Percentiles rank a stretch among this genome's conserved stretches.
Evolutionary conservation across 345 rosid species (phyloP).

Genomic region (Abelmoschus esculentus): DNA sequence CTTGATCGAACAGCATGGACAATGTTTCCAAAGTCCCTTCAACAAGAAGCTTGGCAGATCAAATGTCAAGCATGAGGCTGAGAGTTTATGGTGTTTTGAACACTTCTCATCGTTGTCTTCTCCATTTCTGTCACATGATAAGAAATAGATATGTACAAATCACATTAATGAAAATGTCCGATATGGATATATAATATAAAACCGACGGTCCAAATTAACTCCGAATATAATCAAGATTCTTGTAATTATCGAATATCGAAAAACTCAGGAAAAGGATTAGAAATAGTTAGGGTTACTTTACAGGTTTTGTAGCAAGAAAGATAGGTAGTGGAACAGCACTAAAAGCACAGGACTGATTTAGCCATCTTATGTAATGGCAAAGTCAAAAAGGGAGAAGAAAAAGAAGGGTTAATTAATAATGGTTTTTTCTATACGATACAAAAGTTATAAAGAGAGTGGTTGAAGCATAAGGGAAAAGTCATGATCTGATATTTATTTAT

Average conservation of each 20-base stretch:
- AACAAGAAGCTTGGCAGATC: background rate
- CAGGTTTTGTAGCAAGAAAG: background rate
- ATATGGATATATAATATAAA: background rate
- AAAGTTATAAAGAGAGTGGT: background rate
- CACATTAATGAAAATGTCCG: background rate
- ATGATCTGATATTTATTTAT: too few species aligned
- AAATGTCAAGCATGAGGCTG: background rate
- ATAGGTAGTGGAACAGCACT: too few species aligned
- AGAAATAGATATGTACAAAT: background rate
- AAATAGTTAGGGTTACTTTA: background rate
- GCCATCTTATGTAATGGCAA: slow-evolving; percentile 1
- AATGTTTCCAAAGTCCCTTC: background rate
- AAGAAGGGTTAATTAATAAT: too few species aligned
- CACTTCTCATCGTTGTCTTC: background rate
- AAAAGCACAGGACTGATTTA: background rate
- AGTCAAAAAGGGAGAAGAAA: slow-evolving; percentile 1
- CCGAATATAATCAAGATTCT: background rate
- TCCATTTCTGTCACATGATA: background rate
- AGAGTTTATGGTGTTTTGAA: background rate
- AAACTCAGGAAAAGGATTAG: background rate
- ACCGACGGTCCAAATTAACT: background rate
- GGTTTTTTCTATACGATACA: background rate
- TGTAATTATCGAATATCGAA: background rate
- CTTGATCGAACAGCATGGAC: background rate
- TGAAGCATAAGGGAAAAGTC: background rate